Evolutionary conservation across 768 basidiomycete species (phyloP).

Genomic region (Suillus alpinus): DNA sequence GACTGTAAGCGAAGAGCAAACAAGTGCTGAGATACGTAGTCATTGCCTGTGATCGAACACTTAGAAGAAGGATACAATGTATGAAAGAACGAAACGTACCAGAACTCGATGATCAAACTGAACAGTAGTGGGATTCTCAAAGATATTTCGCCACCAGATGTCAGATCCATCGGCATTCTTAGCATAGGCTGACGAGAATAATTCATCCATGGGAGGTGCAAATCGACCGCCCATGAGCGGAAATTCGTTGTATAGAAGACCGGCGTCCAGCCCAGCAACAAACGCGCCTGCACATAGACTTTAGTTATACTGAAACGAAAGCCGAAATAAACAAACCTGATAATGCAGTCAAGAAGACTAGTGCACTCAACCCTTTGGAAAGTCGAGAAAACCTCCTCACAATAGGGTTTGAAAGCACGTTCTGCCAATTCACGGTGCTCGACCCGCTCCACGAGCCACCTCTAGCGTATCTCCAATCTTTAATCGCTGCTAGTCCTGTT

Average conservation of each 20-base stretch:
- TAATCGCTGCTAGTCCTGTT: slow-evolving; percentile 68
- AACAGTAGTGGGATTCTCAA: slow-evolving; percentile 97
- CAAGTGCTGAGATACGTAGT: slow-evolving; percentile 76
- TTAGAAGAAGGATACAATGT: slow-evolving; percentile 2
- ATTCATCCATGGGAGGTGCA: slow-evolving; percentile 77
- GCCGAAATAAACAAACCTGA: slow-evolving; percentile 61
- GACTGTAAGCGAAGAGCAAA: slow-evolving; percentile 58
- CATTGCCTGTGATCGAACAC: slow-evolving; percentile 55
- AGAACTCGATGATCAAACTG: slow-evolving; percentile 96
- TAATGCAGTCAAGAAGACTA: slow-evolving; percentile 89
- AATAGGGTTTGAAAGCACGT: slow-evolving; percentile 51
- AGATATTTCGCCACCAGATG: slow-evolving; percentile 92
- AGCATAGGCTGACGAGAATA: slow-evolving; percentile 76
- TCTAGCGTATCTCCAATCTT: slow-evolving; percentile 74
- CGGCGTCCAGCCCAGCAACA: slow-evolving; percentile 96
- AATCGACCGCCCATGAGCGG: slow-evolving; percentile 91
- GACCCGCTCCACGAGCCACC: slow-evolving; percentile 59
- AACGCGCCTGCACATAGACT: slow-evolving; percentile 71
- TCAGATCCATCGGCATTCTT: slow-evolving; percentile 67
- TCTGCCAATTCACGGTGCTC: slow-evolving; percentile 38
- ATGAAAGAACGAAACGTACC: slow-evolving; percentile 45
- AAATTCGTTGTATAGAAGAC: slow-evolving; percentile 97
- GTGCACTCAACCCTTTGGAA: slow-evolving; percentile 61
- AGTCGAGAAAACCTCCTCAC: slow-evolving; percentile 58
- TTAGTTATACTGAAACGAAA: not conserved